Base-by-base conservation (phyloP, 2,329 filamentous ascomycete genomes). In the Fusarium denticulatum region DNA sequence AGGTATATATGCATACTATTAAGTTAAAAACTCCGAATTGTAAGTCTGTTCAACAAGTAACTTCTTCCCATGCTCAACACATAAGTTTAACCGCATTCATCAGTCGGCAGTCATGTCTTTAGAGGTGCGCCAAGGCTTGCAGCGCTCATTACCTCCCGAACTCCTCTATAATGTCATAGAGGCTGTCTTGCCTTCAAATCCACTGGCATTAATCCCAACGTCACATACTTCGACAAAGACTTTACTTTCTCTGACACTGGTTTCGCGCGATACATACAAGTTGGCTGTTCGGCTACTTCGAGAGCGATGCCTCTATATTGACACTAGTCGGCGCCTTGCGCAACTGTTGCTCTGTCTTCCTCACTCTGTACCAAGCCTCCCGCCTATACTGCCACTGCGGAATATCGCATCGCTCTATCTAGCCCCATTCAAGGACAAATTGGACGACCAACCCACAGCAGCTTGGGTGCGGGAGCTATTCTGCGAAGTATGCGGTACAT, bases 271-370 rank as follows among this genome's bases (percentile, higher is more conserved):
- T 22, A 86, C 84, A 7, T 81, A 85, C 67, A 70, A 75, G 9
- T 65, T 83, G 15, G 85, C 86, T 7, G 80, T 80, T 22, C 82
- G 80, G 43, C 79, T 85, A 16, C 82, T 88, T n/a, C 83, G 83
- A 50, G 77, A 83, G 64, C 81, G 84, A 70, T 88, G 86, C 76
- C 70, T 86, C 40, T 84, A 84, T 71, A 78, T 88, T 43, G 82
- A 86, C 56, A 83, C 83, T 28, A 77, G 77, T 22, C 69, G 69
- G 9, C 82, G 82, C 26, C 80, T 86, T 20, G 76, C 77, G 10
- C 59, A 77, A 8, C 66, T 85, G 34, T 70, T 85, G 18, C 73
- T 77, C 16, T 81, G 80, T 64, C 70, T 86, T 60, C 75, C 79
- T 67, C 79, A 79, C 12, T 56, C 79, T 50, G 78, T 78, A 39